Evolutionary conservation across 495 filamentous ascomycete species (phyloP).

Genomic region (Aspergillus baeticus): DNA sequence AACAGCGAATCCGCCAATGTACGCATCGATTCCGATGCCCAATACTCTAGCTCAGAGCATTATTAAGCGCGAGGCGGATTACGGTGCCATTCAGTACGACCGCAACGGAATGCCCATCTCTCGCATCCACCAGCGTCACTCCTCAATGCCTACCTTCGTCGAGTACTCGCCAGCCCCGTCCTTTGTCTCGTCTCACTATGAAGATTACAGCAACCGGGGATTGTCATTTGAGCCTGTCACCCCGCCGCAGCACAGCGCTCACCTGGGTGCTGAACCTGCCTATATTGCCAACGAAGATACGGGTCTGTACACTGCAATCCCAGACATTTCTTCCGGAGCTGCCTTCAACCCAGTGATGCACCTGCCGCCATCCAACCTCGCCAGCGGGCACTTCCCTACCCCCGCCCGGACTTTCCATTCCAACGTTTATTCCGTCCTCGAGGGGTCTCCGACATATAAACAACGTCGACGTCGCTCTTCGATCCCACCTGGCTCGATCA

Average conservation of each 20-base stretch:
- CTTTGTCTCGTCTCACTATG: slow-evolving; percentile 93
- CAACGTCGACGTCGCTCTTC: slow-evolving; percentile 91
- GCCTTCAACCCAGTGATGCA: slow-evolving; percentile 83
- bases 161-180: slow-evolving; percentile 98
- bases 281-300: slow-evolving; percentile 98
- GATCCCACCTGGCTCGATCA: slow-evolving; percentile 70
- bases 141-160: slow-evolving; percentile 95
- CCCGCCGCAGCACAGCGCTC: slow-evolving; percentile 83
- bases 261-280: slow-evolving; percentile 79
- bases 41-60: slow-evolving; percentile 62
- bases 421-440: slow-evolving; percentile 91
- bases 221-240: slow-evolving; percentile 96
- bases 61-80: slow-evolving; percentile 82
- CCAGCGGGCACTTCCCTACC: slow-evolving; percentile 68
- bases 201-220: slow-evolving; percentile 95
- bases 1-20: slow-evolving; percentile 69
- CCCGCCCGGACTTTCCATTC: slow-evolving; percentile 69
- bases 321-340: slow-evolving; percentile 62
- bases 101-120: slow-evolving; percentile 83
- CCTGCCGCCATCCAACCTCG: slow-evolving; percentile 81
- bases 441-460: slow-evolving; percentile 98
- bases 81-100: slow-evolving; percentile 75
- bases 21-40: slow-evolving; percentile 63
- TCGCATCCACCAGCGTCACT: slow-evolving; percentile 83
- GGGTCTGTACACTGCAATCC: slow-evolving; percentile 90